These are phyloP conservation scores for Lepidium aucheri DNA, from an alignment of 345 rosid species.

Conservation along the genomic window DNA sequence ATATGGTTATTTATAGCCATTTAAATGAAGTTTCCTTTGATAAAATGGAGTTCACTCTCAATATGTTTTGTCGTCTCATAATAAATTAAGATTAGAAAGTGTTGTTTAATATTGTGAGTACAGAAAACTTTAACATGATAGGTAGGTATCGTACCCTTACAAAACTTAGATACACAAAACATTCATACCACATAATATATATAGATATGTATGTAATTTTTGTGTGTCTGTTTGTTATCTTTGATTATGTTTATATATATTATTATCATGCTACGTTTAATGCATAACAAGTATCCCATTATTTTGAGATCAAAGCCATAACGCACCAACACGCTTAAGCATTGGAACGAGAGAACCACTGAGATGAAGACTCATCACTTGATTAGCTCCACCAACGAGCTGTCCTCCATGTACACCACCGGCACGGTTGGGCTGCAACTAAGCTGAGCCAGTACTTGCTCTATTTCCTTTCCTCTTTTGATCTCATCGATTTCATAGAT, in stretches of 20 bases:
- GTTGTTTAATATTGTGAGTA: too few relatives aligned
- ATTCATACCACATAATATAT: neutral
- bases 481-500: conserved; percentile 63
- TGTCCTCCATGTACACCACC: conserved; percentile 65
- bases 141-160: neutral
- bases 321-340: conserved; percentile 60
- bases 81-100: too few relatives aligned
- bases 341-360: conserved; percentile 50
- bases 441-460: conserved; percentile 53
- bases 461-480: conserved; percentile 51
- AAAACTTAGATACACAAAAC: neutral
- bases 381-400: conserved; percentile 68
- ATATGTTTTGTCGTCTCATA: too few relatives aligned
- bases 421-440: conserved; percentile 64
- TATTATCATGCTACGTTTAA: neutral
- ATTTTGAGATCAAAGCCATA: conserved; percentile 45
- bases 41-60: too few relatives aligned
- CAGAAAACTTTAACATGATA: too few relatives aligned
- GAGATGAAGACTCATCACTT: conserved; percentile 75
- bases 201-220: neutral
- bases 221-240: neutral
- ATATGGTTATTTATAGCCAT: too few relatives aligned
- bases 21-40: too few relatives aligned
- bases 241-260: neutral
- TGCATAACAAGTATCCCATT: neutral